Base-by-base conservation (phyloP, 2,329 filamentous ascomycete species). In the Sporothrix brasiliensis region DNA sequence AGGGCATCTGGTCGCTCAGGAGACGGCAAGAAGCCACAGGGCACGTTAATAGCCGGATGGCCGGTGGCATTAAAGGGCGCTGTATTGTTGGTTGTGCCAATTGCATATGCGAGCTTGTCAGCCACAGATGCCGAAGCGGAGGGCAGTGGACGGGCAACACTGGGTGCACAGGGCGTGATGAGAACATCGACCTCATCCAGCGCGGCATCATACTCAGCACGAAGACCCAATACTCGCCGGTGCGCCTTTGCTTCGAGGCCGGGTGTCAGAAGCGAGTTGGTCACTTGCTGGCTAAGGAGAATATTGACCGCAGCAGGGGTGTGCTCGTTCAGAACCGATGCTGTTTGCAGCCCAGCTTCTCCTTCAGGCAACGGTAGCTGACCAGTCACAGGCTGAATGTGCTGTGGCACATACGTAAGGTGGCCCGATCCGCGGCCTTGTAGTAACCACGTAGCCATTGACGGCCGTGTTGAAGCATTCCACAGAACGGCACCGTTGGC, bases 21-120 rank as follows among this genome's bases (percentile, higher is more conserved):
- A 3, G 69, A 74, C 13, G 58, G 56, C 0, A 73, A 74, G 71
- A 74, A 77, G 3, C 82, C 76, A 34, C 80, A 80, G 6, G 84
- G 84, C 61, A 86, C 81, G 63, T 76, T 81, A 75, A 86, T 74
- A 0, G 79, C 83, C 2, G 83, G 83, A 76, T 86, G 83, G 0
- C 83, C 83, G 1, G 82, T 85, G 1, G 81, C 76, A 76, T 86
- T 85, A 75, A 85, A 85, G 2, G 81, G 80, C 50, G 79, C 79
- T 0, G 83, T 82, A 67, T 83, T 84, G 71, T 80, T 77, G 14
- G 81, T 83, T 13, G 81, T 79, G 1, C 82, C 82, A 53, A 85
- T 79, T 1, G 81, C 80, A 11, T 80, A 78, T 65, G 78, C 79
- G 60, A 77, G 76, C 5, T 75, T 73, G 6, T 75, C 74, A 14